Conservation (phyloP, 805 yeast genomes). For the Hanseniaspora osmophila region DNA sequence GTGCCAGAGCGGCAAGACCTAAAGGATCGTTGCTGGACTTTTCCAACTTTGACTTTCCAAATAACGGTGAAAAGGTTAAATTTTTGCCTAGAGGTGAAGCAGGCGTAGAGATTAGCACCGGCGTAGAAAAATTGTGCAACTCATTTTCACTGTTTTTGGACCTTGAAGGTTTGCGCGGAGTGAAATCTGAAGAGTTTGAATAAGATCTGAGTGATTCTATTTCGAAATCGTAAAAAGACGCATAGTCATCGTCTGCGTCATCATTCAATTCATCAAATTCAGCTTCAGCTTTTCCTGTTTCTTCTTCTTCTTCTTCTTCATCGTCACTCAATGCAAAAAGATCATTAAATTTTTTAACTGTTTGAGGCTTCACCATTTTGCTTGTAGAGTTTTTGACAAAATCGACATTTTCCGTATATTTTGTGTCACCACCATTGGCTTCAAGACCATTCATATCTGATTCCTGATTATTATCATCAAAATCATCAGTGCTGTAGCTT, state of each 20-base stretch:
- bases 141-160: too few species aligned
- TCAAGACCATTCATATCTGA: background rate
- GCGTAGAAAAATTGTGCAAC: too few species aligned
- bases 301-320: constrained; percentile 11
- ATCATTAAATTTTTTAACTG: constrained; percentile 4
- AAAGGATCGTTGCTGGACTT: background rate
- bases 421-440: background rate
- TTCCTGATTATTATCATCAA: background rate
- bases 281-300: too few species aligned
- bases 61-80: too few species aligned
- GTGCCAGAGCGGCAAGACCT: background rate
- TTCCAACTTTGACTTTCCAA: too few species aligned
- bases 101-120: too few species aligned
- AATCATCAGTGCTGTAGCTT: background rate
- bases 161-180: too few species aligned
- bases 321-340: constrained; percentile 7
- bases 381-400: background rate
- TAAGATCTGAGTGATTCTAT: too few species aligned
- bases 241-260: constrained; percentile 1
- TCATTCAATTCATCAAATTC: background rate
- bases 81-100: too few species aligned
- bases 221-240: background rate
- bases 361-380: background rate
- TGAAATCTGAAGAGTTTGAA: too few species aligned
- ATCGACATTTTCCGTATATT: background rate